Evolutionary conservation across 192 early-diverging fungal species (phyloP), one percentile per base, ranked within the genome.

Genomic region (Lunasporangiospora selenospora): DNA sequence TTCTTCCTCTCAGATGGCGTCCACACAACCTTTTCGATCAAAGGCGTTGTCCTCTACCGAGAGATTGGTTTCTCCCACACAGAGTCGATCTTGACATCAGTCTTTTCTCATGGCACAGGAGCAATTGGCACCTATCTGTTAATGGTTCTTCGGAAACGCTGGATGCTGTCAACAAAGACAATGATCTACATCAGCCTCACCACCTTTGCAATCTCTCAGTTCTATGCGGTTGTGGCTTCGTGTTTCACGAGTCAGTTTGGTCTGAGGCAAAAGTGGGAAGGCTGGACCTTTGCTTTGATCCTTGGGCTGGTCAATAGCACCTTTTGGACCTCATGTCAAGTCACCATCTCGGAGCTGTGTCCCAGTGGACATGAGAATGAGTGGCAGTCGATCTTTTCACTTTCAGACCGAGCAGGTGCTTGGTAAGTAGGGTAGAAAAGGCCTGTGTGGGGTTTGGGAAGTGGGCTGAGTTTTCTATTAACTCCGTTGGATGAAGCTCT

Each of bases 1-100:
- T 89, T 88, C 62, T 66, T 87, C 40, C 77, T 79, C 32, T 75
- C 79, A 9, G 87, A 88, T 53, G 80, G 75, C 6, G 67, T 81
- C 53, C 79, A 43, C 27, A 81, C 83, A 32, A 45, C 80, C 36
- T 26, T 55, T 11, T 56, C 67, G 26, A 71, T 86, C 16, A 75
- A 80, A n/a, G 64, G 79, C 19, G 53, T 88, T 7, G 87, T 78
- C 50, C 79, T 55, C 13, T 77, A 80, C 36, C 62, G 52, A 15
- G 73, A 77, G 24, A 64, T 88, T 57, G 60, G 65, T 11, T 52
- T 83, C 46, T 32, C 37, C 16, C 37, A 73, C n/a, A 58, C 40
- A 13, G 42, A 77, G 13, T 54, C 87, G 15, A 45, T 81, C 13
- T 57, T 73, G 16, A 56, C 67, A 24, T 75, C 75, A 26, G 63